phyloP scores from a whole-genome alignment of 1,284 basidiomycete species.

The Microbotryomycetes sp. region DNA sequence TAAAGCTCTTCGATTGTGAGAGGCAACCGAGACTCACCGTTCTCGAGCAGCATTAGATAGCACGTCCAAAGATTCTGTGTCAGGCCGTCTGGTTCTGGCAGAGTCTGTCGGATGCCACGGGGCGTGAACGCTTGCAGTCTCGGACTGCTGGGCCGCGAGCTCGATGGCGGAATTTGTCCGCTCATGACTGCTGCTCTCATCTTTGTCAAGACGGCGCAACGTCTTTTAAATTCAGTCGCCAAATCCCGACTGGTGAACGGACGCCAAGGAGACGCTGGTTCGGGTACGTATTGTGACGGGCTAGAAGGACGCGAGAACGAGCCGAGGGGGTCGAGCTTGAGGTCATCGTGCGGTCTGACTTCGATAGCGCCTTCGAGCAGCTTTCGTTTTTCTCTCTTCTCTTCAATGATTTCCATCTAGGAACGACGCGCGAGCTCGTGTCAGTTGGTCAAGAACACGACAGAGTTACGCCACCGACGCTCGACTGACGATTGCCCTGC shows the following conservation, averaged over 20 bases:
- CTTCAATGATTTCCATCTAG: conserved; percentile 37
- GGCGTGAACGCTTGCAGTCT: conserved; percentile 23
- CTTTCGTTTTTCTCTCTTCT: conserved; percentile 34
- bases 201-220: conserved; percentile 15
- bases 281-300: conserved; percentile 2
- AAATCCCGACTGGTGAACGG: conserved; percentile 26
- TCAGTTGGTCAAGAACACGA: conserved; percentile 6
- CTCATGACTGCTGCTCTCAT: conserved; percentile 14
- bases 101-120: conserved; percentile 1
- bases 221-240: conserved; percentile 29
- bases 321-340: conserved; percentile 14
- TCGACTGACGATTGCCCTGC: conserved; percentile 33
- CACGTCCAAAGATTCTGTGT: conserved; percentile 42
- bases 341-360: conserved; percentile 18
- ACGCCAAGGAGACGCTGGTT: conserved; percentile 18
- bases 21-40: conserved; percentile 39
- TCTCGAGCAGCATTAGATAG: conserved; percentile 46
- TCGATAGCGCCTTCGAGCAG: conserved; percentile 31
- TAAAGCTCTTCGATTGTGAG: background rate
- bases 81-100: conserved; percentile 32
- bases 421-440: conserved; percentile 40
- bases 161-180: conserved; percentile 10
- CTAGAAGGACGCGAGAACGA: conserved; percentile 22
- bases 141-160: conserved; percentile 24
- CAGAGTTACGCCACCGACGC: background rate